phyloP scores from a whole-genome alignment of 169 alveolate species.

The Plasmodium falciparum region DNA sequence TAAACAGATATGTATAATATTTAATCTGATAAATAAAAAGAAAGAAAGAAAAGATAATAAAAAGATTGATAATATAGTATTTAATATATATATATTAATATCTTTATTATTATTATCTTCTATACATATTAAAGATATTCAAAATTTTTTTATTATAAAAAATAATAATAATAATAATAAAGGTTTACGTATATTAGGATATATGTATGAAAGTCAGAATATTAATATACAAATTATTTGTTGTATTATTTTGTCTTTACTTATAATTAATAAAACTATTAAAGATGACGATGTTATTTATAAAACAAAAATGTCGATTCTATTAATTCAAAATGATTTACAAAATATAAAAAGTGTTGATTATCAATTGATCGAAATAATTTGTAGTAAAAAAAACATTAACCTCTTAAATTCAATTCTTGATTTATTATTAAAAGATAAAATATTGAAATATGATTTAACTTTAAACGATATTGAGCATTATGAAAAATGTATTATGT shows the following conservation, averaged over 20 bases:
- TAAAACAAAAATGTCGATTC: conserved; percentile 58
- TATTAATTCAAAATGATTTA: conserved; percentile 50
- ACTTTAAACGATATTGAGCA: background rate
- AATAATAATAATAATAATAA: conserved; percentile 24
- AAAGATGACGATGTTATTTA: conserved; percentile 46
- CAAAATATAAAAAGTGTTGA: conserved; percentile 46
- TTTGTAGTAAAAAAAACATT: conserved; percentile 60
- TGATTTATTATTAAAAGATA: conserved; percentile 16
- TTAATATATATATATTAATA: conserved; percentile 30
- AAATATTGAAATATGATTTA: conserved; percentile 7
- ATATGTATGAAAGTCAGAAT: conserved; percentile 65
- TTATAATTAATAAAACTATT: conserved; percentile 36
- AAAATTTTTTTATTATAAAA: conserved; percentile 39
- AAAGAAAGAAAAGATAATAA: conserved; percentile 25
- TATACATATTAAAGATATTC: conserved; percentile 46
- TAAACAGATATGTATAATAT: conserved; percentile 43
- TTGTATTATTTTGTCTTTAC: conserved; percentile 43
- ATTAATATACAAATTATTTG: conserved; percentile 66
- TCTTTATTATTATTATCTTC: conserved; percentile 51
- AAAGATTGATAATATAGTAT: conserved; percentile 13
- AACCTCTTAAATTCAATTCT: conserved; percentile 17
- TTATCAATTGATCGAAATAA: conserved; percentile 64
- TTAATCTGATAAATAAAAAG: conserved; percentile 16
- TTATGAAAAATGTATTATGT: background rate
- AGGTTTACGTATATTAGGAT: conserved; percentile 35